Evolutionary conservation across 768 basidiomycete genomes (phyloP), one percentile per base, ranked within the genome.

Genomic region (Rhizopogon roseolus): DNA sequence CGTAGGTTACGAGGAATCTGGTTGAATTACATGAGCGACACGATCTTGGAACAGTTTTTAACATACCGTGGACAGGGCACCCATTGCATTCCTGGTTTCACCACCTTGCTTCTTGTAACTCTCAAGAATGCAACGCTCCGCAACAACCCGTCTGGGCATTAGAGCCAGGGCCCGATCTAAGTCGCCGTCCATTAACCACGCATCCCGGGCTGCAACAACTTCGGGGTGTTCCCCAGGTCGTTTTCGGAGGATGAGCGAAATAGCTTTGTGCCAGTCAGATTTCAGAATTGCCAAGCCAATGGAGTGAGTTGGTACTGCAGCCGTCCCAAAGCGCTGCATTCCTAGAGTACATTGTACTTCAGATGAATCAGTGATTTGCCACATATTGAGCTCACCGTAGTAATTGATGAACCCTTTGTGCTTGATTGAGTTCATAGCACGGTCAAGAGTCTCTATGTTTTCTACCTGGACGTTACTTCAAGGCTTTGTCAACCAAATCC

Each of bases 301-400:
- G 2, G 88, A 76, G 64, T 99, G 97, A 0, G 97, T 98, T 4
- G 96, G 94, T 38, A 98, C 86, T 32, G 93, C 86, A 14, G 97
- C 93, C 2, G 95, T 98, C 45, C 97, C 97, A 71, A 99, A 99
- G 10, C 97, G 88, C 64, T 99, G 97, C 96, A 99, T 98, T 42
- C 96, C 94, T 90, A 39, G 32, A 52, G 44, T 22, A 22, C 22
- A 3, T 41, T 19, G 27, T 56, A n/a, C 56, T 53, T 52, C 40
- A 32, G 55, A 58, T 4, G 29, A 37, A 49, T 62, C n/a, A 57
- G 37, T n/a, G 39, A 14, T 51, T 50, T 10, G 19, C 14, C n/a
- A 41, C 41, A 51, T 10, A 41, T 49, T 34, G 34, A 28, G 19
- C 54, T 32, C 70, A 91, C 93, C 95, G 65, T 97, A 99, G 66